A percentile compares a stretch with the other conserved stretches of the same genome.
Conservation (phyloP, 768 basidiomycete genomes). For the Pluteus cervinus region DNA sequence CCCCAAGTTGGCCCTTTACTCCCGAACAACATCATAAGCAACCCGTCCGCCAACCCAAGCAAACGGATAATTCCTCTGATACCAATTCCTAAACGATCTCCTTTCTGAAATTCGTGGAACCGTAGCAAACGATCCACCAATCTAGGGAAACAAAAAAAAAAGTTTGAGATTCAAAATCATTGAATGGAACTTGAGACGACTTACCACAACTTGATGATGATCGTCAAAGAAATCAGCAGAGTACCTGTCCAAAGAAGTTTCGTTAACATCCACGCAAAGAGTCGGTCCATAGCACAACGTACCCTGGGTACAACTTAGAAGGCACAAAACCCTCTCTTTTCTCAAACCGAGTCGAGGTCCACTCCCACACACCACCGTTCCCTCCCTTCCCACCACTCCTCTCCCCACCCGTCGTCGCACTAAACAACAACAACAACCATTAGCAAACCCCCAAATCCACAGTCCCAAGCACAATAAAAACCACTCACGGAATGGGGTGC, state of each 20-base stretch:
- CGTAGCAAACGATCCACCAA: constrained; percentile 88
- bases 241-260: constrained; percentile 36
- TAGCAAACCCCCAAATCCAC: background rate
- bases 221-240: constrained; percentile 90
- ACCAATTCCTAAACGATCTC: constrained; percentile 81
- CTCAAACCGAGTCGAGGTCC: constrained; percentile 82
- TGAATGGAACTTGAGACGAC: constrained; percentile 22
- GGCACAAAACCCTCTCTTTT: constrained; percentile 68
- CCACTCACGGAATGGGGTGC: constrained; percentile 84
- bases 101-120: constrained; percentile 78
- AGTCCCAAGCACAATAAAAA: background rate
- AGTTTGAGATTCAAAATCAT: constrained; percentile 8
- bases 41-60: constrained; percentile 76
- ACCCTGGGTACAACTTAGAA: constrained; percentile 85
- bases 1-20: no score
- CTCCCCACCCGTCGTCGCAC: constrained; percentile 62
- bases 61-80: constrained; percentile 87
- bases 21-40: constrained; percentile 46
- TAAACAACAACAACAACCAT: constrained; percentile 16
- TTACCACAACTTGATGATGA: constrained; percentile 79
- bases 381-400: constrained; percentile 52
- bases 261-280: constrained; percentile 1
- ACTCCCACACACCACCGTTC: constrained; percentile 98
- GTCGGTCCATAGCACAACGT: constrained; percentile 13
- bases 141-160: constrained; percentile 33